These are phyloP conservation scores for Phytopythium litorale DNA, from an alignment of 352 stramenopile genomes.

Conservation along the genomic window DNA sequence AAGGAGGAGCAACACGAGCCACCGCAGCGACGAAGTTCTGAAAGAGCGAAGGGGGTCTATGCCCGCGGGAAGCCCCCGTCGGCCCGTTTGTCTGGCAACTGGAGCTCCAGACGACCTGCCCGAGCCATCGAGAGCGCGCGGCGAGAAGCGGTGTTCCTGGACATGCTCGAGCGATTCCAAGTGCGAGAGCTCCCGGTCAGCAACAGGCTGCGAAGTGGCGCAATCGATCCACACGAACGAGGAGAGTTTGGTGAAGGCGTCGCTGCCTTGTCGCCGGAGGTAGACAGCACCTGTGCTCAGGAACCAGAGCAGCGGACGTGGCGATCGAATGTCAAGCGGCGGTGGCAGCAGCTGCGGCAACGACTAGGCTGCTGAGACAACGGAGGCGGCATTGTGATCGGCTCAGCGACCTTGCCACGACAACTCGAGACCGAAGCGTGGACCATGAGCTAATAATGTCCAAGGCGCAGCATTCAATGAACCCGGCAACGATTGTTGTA, in stretches of 20 bases:
- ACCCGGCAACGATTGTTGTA: no score
- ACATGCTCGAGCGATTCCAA: neutral
- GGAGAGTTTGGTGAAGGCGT: neutral
- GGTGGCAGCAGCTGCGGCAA: neutral
- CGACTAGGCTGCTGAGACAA: neutral
- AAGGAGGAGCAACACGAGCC: neutral
- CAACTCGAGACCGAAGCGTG: no score
- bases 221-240: neutral
- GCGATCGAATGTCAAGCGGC: neutral
- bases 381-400: no score
- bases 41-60: neutral
- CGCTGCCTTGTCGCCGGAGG: no score
- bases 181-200: neutral
- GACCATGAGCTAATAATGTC: neutral
- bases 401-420: no score
- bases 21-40: neutral
- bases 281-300: neutral
- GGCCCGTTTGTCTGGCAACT: neutral
- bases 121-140: neutral
- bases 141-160: neutral
- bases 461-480: no score
- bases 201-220: neutral
- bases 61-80: neutral
- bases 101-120: neutral
- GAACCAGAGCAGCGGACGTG: neutral